Conservation (phyloP, 495 filamentous ascomycete species). For the Talaromyces liani region DNA sequence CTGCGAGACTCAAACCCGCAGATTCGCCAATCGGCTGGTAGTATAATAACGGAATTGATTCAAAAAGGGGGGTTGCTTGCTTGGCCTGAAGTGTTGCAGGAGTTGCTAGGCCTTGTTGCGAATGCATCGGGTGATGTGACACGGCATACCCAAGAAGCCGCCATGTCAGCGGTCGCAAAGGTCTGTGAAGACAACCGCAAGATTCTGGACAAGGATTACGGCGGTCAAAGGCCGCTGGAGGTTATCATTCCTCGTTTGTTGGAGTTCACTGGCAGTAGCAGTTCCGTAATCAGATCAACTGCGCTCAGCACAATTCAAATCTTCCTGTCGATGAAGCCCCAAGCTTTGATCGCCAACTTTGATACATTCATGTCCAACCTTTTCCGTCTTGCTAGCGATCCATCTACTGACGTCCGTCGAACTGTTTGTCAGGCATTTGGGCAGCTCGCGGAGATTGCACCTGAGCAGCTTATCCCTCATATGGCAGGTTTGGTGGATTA, state of each 20-base stretch:
- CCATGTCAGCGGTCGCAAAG: slow-evolving; percentile 86
- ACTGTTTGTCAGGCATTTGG: slow-evolving; percentile 92
- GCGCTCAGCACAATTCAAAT: slow-evolving; percentile 82
- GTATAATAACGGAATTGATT: slow-evolving; percentile 91
- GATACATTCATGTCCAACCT: slow-evolving; percentile 74
- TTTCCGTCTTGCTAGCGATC: slow-evolving; percentile 71
- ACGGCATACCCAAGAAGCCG: slow-evolving; percentile 75
- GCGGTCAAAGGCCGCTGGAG: slow-evolving; percentile 76
- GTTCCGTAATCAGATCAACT: slow-evolving; percentile 65
- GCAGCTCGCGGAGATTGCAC: slow-evolving; percentile 81
- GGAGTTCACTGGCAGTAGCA: slow-evolving; percentile 67
- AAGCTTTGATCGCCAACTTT: slow-evolving; percentile 66
- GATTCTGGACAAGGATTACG: slow-evolving; percentile 75
- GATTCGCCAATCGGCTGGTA: slow-evolving; percentile 84
- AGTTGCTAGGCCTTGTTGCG: slow-evolving; percentile 66
- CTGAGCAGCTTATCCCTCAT: slow-evolving; percentile 84
- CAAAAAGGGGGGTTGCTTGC: slow-evolving; percentile 74
- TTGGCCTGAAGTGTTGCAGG: slow-evolving; percentile 84
- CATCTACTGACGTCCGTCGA: slow-evolving; percentile 69
- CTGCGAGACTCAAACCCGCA: slow-evolving; percentile 75
- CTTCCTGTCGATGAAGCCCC: slow-evolving; percentile 75
- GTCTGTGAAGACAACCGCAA: slow-evolving; percentile 95
- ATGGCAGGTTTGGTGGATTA: slow-evolving; percentile 87
- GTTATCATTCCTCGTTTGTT: slow-evolving; percentile 89
- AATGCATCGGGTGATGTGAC: slow-evolving; percentile 63